Conservation (phyloP, 2,329 filamentous ascomycete genomes). For the Penicillium olsonii region DNA sequence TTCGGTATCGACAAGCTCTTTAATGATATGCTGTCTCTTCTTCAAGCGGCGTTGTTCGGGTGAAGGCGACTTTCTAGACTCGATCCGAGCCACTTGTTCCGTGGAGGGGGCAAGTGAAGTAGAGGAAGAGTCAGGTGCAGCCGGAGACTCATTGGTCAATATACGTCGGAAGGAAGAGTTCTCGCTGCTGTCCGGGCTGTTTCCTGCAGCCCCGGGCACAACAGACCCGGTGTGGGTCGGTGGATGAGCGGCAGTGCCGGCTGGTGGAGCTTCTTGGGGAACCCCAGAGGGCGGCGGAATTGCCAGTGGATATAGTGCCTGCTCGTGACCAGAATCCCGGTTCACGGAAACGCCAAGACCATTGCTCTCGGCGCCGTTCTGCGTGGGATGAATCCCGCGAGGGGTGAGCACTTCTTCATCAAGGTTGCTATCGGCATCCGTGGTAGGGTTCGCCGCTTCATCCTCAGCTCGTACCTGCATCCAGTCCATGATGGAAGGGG, state of each 20-base stretch:
- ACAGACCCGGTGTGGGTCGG: neutral
- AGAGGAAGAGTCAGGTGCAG: constrained; percentile 37
- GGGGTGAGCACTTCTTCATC: constrained; percentile 32
- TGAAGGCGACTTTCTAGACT: constrained; percentile 33
- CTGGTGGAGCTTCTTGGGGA: neutral
- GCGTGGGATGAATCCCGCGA: constrained; percentile 18
- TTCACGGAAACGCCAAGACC: constrained; percentile 50
- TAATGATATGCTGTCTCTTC: constrained; percentile 80
- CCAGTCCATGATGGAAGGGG: constrained; percentile 53
- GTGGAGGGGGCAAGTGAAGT: constrained; percentile 40
- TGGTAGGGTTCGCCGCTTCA: constrained; percentile 40
- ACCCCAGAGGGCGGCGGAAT: neutral
- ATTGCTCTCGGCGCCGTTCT: constrained; percentile 23
- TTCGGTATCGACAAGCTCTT: constrained; percentile 91
- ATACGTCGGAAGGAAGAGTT: constrained; percentile 38
- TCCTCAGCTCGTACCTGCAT: constrained; percentile 48
- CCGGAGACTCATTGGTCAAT: constrained; percentile 32
- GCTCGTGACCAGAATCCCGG: constrained; percentile 29
- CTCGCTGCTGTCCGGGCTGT: constrained; percentile 38
- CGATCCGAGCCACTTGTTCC: constrained; percentile 25
- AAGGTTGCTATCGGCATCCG: constrained; percentile 23
- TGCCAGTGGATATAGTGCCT: neutral
- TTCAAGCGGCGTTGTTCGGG: constrained; percentile 60
- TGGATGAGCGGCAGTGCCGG: neutral
- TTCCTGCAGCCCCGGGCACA: constrained; percentile 21